phyloP scores from a whole-genome alignment of 345 rosid species.

The Melaleuca quinquenervia region DNA sequence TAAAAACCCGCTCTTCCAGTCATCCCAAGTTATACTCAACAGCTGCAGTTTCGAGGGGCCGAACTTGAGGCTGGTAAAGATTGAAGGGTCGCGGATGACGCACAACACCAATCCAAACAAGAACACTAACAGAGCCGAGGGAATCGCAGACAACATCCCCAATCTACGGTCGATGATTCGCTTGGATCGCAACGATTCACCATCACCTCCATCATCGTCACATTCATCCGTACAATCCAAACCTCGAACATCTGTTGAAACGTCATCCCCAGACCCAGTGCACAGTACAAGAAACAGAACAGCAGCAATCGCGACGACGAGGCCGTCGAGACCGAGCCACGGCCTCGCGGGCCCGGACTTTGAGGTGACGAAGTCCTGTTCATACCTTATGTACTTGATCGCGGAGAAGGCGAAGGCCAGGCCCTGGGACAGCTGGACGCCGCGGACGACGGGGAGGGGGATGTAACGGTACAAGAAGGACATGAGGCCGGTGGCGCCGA shows the following conservation, averaged over 20 bases:
- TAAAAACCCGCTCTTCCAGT: conserved; percentile 77
- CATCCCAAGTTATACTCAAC: conserved; percentile 60
- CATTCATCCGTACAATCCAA: neutral
- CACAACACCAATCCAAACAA: conserved; percentile 45
- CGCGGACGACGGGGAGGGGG: conserved; percentile 88
- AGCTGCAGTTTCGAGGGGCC: conserved; percentile 59
- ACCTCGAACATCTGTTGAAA: neutral
- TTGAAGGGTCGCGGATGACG: conserved; percentile 53
- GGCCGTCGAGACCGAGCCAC: conserved; percentile 79
- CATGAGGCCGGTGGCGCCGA: conserved; percentile 71
- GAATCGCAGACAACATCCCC: conserved; percentile 46
- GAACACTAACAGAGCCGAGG: conserved; percentile 66
- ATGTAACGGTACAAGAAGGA: conserved; percentile 54
- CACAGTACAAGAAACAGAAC: conserved; percentile 45
- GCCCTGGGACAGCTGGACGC: conserved; percentile 94
- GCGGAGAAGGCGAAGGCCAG: conserved; percentile 84
- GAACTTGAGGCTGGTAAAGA: conserved; percentile 32
- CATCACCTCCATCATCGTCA: neutral
- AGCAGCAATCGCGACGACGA: conserved; percentile 47
- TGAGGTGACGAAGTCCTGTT: conserved; percentile 52
- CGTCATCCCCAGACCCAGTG: conserved; percentile 50
- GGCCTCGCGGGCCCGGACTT: conserved; percentile 48
- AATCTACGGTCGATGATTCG: conserved; percentile 19
- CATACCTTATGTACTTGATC: conserved; percentile 60
- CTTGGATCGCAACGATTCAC: neutral